Conservation (phyloP, 257 asterid species). For the Solanum chiquidenum region DNA sequence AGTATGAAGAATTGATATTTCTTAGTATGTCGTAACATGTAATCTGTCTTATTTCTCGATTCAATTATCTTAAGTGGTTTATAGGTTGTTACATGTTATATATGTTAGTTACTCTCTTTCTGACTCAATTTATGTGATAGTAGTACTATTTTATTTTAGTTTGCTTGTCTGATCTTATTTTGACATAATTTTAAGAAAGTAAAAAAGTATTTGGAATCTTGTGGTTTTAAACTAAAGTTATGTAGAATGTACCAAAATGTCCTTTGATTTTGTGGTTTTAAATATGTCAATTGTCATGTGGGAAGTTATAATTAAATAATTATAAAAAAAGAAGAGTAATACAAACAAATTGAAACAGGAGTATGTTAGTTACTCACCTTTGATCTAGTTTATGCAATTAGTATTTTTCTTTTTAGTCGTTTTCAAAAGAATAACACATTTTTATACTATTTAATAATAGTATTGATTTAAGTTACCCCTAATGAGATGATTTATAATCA, state of each 20-base stretch:
- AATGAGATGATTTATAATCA: not conserved
- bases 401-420: not conserved
- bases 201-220: accelerated
- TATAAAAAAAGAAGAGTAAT: not conserved
- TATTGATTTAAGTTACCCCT: not conserved
- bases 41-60: not conserved
- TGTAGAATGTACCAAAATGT: not conserved
- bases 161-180: not conserved
- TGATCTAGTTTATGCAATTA: not conserved
- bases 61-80: not conserved
- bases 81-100: not conserved
- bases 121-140: not conserved
- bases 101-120: not conserved
- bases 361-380: not conserved
- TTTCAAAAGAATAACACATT: not conserved
- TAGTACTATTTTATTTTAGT: not conserved
- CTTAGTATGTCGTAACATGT: not conserved
- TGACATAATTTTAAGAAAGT: not conserved
- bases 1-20: not conserved
- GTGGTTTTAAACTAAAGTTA: not conserved
- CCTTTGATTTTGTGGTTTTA: not conserved
- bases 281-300: not conserved
- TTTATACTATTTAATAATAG: not conserved
- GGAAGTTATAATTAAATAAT: not conserved
- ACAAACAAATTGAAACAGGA: not conserved